Conservation (phyloP, 1,284 basidiomycete species). For the Boletus sp. region DNA sequence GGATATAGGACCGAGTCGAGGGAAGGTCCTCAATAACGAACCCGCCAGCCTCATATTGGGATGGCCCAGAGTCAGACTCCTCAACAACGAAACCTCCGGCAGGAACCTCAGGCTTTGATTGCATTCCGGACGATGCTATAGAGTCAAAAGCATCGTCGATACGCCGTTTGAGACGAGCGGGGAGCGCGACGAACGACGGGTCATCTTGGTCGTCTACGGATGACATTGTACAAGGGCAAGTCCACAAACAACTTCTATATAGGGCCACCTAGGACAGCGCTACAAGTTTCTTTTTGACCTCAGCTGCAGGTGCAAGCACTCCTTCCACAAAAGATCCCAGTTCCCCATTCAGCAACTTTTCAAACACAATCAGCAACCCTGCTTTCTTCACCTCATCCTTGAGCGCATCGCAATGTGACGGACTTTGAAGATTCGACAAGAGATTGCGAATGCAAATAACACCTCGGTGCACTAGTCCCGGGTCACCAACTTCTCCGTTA, state of each 20-base stretch:
- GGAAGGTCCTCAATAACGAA: constrained; percentile 26
- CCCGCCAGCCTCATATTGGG: constrained; percentile 25
- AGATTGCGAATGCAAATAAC: constrained; percentile 69
- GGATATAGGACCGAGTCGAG: constrained; percentile 34
- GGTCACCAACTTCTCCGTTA: constrained; percentile 37
- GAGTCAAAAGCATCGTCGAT: constrained; percentile 32
- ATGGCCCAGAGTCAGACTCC: constrained; percentile 13
- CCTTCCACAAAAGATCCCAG: constrained; percentile 30
- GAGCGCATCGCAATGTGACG: constrained; percentile 38
- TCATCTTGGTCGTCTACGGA: constrained; percentile 21
- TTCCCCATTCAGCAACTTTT: constrained; percentile 43
- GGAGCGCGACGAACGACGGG: constrained; percentile 23
- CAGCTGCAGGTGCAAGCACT: constrained; percentile 42
- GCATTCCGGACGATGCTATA: constrained; percentile 2
- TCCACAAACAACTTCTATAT: constrained; percentile 1
- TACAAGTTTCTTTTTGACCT: constrained; percentile 43
- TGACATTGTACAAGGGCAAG: constrained; percentile 10
- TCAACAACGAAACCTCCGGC: constrained; percentile 20
- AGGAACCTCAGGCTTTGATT: neutral
- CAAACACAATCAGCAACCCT: constrained; percentile 49
- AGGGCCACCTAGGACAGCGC: too few relatives aligned
- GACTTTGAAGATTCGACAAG: constrained; percentile 44
- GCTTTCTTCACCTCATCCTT: constrained; percentile 47
- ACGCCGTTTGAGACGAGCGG: constrained; percentile 19
- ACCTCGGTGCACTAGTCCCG: constrained; percentile 72